A percentile compares a stretch with the other conserved stretches of the same genome.
These are phyloP conservation scores for Cubamyces lactineus DNA, from an alignment of 768 basidiomycete genomes.

Conservation along the genomic window DNA sequence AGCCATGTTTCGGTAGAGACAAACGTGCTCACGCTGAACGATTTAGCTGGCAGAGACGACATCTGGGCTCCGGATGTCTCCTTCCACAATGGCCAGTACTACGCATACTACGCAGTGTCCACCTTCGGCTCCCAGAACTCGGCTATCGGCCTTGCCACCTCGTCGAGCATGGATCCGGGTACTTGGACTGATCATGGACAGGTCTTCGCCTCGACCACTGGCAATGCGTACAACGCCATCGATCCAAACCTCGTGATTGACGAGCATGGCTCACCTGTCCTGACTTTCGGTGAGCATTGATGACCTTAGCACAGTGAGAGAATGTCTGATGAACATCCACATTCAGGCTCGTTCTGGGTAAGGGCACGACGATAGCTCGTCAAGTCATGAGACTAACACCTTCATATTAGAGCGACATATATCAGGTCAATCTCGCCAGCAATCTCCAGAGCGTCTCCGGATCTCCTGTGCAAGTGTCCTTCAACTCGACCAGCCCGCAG, in stretches of 20 bases:
- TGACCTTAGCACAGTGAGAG: background rate
- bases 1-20: too few relatives aligned
- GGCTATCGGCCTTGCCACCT: slow-evolving; percentile 30
- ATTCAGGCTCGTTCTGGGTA: slow-evolving; percentile 24
- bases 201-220: slow-evolving; percentile 25
- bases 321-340: background rate
- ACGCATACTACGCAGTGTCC: slow-evolving; percentile 30
- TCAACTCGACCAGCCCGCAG: slow-evolving; percentile 22
- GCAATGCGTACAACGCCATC: slow-evolving; percentile 30
- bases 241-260: slow-evolving; percentile 27
- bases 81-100: slow-evolving; percentile 26
- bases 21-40: background rate
- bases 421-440: slow-evolving; percentile 21
- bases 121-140: slow-evolving; percentile 32
- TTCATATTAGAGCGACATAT: slow-evolving; percentile 13
- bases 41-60: slow-evolving; percentile 22
- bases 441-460: slow-evolving; percentile 11
- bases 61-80: slow-evolving; percentile 32
- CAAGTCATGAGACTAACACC: background rate
- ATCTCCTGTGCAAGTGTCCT: slow-evolving; percentile 19
- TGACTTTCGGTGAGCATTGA: slow-evolving; percentile 26
- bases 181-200: slow-evolving; percentile 32
- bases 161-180: slow-evolving; percentile 30
- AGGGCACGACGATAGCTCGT: background rate
- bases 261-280: slow-evolving; percentile 19